Evolutionary conservation across 371 early-diverging fungal genomes (phyloP).

Genomic region (Nematocida ausubeli): DNA sequence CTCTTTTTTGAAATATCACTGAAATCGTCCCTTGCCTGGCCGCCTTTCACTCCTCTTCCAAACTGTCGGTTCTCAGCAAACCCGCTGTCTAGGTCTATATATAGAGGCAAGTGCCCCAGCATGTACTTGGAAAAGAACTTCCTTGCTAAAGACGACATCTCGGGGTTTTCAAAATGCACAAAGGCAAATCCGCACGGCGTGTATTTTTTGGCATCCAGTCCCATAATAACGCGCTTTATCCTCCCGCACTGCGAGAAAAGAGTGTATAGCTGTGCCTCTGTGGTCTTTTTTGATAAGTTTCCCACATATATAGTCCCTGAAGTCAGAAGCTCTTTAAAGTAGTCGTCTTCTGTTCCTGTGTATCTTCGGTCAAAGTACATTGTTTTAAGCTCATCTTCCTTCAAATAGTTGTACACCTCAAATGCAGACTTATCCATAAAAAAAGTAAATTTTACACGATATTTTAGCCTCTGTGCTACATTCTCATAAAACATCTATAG

Average conservation of each 20-base stretch:
- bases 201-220: constrained; percentile 80
- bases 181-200: constrained; percentile 88
- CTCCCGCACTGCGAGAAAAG: constrained; percentile 74
- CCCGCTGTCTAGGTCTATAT: constrained; percentile 91
- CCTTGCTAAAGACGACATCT: constrained; percentile 14
- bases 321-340: constrained; percentile 50
- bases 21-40: constrained; percentile 87
- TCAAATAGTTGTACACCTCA: constrained; percentile 22
- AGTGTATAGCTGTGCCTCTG: constrained; percentile 73
- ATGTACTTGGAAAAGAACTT: constrained; percentile 71
- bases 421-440: constrained; percentile 30
- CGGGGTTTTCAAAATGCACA: constrained; percentile 70
- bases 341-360: constrained; percentile 68
- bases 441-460: constrained; percentile 3
- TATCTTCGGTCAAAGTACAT: constrained; percentile 59
- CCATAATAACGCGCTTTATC: constrained; percentile 95
- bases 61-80: constrained; percentile 87
- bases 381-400: constrained; percentile 13
- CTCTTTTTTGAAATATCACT: constrained; percentile 71
- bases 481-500: background rate
- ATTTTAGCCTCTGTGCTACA: background rate
- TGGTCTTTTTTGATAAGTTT: constrained; percentile 79
- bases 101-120: constrained; percentile 83
- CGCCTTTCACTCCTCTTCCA: constrained; percentile 87
- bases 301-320: constrained; percentile 82